A percentile compares a stretch with the other conserved stretches of the same genome.
These are phyloP conservation scores for Platismatia glauca DNA, from an alignment of 495 filamentous ascomycete species.

Conservation along the genomic window DNA sequence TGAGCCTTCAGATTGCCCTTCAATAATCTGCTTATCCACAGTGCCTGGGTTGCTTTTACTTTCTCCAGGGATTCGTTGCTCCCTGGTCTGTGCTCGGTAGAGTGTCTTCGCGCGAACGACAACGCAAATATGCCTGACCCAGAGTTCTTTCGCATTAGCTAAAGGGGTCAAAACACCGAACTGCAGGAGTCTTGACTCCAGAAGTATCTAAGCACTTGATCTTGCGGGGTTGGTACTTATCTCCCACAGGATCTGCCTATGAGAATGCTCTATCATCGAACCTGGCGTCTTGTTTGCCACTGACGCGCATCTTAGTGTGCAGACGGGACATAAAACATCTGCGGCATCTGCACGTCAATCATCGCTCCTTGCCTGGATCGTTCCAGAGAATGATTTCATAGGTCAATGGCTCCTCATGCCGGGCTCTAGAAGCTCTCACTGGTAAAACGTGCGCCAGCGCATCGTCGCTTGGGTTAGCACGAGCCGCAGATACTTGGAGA, in stretches of 20 bases:
- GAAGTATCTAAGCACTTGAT: constrained; percentile 15
- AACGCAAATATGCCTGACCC: constrained; percentile 13
- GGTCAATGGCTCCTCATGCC: constrained; percentile 49
- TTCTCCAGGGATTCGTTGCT: not conserved
- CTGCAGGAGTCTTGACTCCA: not conserved
- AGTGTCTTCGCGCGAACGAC: constrained; percentile 15
- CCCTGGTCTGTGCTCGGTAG: constrained; percentile 1
- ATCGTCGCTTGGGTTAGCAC: constrained; percentile 42
- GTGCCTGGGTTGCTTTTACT: constrained; percentile 5
- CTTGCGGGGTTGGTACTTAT: constrained; percentile 22
- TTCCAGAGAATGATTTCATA: constrained; percentile 32
- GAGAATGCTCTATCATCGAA: constrained; percentile 13
- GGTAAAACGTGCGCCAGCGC: constrained; percentile 86
- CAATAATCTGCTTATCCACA: not conserved
- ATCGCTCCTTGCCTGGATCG: constrained; percentile 29
- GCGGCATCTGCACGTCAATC: constrained; percentile 29
- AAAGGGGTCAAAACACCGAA: constrained; percentile 19
- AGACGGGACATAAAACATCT: constrained; percentile 20
- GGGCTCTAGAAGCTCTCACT: constrained; percentile 56
- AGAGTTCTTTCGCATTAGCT: constrained; percentile 19
- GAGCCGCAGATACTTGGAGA: constrained; percentile 23
- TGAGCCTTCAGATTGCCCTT: not conserved
- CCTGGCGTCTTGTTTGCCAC: constrained; percentile 24
- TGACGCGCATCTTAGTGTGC: constrained; percentile 26
- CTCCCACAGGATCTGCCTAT: constrained; percentile 17